Evolutionary conservation across 1,139 yeast species (phyloP).

Genomic region (Suzukiozyma palmioleophila): DNA sequence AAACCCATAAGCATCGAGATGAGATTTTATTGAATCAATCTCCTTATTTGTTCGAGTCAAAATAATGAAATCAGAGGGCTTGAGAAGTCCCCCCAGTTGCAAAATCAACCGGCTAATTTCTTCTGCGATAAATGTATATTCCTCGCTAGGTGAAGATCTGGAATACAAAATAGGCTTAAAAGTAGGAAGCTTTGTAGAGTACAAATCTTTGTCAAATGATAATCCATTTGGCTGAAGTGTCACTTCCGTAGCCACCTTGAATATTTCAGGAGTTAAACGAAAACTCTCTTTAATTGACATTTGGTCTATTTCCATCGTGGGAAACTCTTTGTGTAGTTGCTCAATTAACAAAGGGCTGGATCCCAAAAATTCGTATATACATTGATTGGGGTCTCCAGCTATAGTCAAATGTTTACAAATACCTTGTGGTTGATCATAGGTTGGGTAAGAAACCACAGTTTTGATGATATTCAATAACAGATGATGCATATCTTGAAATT

Average conservation of each 20-base stretch:
- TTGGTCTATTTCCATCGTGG: constrained; percentile 19
- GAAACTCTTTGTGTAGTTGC: constrained; percentile 21
- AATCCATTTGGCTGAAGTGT: constrained; percentile 15
- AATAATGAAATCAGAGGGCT: constrained; percentile 51
- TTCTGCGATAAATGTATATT: constrained; percentile 35
- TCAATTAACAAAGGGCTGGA: constrained; percentile 34
- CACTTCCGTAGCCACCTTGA: constrained; percentile 35
- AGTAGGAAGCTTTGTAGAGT: constrained; percentile 18
- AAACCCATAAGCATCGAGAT: constrained; percentile 37
- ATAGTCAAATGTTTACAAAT: constrained; percentile 49
- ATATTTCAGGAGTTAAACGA: constrained; percentile 55
- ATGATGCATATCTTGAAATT: constrained; percentile 67
- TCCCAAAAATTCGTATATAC: constrained; percentile 65
- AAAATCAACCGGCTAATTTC: constrained; percentile 44
- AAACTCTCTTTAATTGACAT: constrained; percentile 47
- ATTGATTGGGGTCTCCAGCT: constrained; percentile 74
- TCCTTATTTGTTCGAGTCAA: constrained; percentile 54
- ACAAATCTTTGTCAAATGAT: constrained; percentile 7
- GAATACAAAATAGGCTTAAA: constrained; percentile 28
- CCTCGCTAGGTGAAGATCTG: constrained; percentile 26
- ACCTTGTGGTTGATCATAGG: constrained; percentile 10
- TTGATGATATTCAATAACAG: constrained; percentile 45
- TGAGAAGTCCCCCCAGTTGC: constrained; percentile 42
- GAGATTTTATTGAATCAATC: constrained; percentile 35
- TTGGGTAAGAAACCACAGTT: constrained; percentile 30